Conservation (phyloP, 805 yeast genomes). For the Nakazawaea ambrosiae region DNA sequence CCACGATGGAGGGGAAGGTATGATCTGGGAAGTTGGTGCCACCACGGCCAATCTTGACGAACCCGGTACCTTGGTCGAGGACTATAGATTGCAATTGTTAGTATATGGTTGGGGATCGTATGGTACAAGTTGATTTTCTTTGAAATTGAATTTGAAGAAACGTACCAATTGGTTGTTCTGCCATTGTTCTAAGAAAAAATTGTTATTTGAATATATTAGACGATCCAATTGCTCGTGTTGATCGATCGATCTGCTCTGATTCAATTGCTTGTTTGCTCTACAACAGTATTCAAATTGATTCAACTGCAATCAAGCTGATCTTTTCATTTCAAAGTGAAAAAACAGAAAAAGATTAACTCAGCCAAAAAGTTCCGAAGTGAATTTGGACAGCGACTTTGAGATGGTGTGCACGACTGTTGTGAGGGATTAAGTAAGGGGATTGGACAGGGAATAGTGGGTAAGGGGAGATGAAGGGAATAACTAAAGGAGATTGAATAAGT, state of each 20-base stretch:
- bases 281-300: too few relatives aligned
- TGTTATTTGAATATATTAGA: too few relatives aligned
- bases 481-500: neutral
- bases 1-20: slow-evolving; percentile 96
- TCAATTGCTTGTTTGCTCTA: too few relatives aligned
- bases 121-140: neutral
- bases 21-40: slow-evolving; percentile 96
- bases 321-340: too few relatives aligned
- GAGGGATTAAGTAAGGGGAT: neutral
- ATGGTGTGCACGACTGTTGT: neutral
- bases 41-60: slow-evolving; percentile 93
- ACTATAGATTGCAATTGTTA: slow-evolving; percentile 34
- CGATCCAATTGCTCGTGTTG: too few relatives aligned
- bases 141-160: neutral
- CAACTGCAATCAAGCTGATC: too few relatives aligned
- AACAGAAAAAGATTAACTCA: too few relatives aligned
- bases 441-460: neutral
- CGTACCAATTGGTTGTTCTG: slow-evolving; percentile 15
- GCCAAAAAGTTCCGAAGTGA: neutral
- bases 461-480: neutral
- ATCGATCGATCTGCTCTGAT: too few relatives aligned
- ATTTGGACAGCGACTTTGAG: neutral
- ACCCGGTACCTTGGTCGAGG: slow-evolving; percentile 98
- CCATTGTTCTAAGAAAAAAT: slow-evolving; percentile 9
- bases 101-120: neutral